Percentiles rank a stretch among this genome's conserved stretches.
Evolutionary conservation across 352 stramenopile species (phyloP).

Genomic region (Peronospora farinosa): DNA sequence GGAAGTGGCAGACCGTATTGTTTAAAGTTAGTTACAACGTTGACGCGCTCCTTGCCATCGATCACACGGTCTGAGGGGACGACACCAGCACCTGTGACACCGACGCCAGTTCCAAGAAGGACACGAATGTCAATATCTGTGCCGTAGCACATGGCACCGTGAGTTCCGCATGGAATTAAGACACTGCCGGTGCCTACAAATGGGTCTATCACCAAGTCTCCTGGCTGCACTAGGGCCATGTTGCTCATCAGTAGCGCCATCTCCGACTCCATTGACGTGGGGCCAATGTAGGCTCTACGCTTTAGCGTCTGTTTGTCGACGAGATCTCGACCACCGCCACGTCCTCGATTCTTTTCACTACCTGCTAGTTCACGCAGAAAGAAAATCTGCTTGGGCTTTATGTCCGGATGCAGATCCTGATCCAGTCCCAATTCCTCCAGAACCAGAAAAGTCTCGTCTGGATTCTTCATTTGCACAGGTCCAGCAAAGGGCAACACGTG

Average conservation of each 20-base stretch:
- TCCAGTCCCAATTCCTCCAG: slow-evolving; percentile 70
- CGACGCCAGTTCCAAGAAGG: slow-evolving; percentile 86
- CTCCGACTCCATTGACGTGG: slow-evolving; percentile 96
- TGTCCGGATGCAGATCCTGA: slow-evolving; percentile 27
- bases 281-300: slow-evolving; percentile 92
- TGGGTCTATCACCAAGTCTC: slow-evolving; percentile 90
- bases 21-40: slow-evolving; percentile 85
- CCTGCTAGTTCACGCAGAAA: slow-evolving; percentile 66
- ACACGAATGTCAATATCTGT: slow-evolving; percentile 96
- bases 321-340: slow-evolving; percentile 59
- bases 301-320: slow-evolving; percentile 92
- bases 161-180: slow-evolving; percentile 89
- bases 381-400: slow-evolving; percentile 57
- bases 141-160: slow-evolving; percentile 91
- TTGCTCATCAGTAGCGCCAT: slow-evolving; percentile 95
- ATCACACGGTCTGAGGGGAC: slow-evolving; percentile 6
- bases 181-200: slow-evolving; percentile 98
- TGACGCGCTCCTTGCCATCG: slow-evolving; percentile 39
- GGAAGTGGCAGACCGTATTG: slow-evolving; percentile 91
- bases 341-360: slow-evolving; percentile 66
- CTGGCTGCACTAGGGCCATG: slow-evolving; percentile 62
- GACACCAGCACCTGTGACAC: slow-evolving; percentile 36
- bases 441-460: slow-evolving; percentile 66
- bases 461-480: slow-evolving; percentile 62
- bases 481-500: slow-evolving; percentile 59